phyloP scores from a whole-genome alignment of 2,329 filamentous ascomycete genomes.

The Apiospora rasikravindrae region DNA sequence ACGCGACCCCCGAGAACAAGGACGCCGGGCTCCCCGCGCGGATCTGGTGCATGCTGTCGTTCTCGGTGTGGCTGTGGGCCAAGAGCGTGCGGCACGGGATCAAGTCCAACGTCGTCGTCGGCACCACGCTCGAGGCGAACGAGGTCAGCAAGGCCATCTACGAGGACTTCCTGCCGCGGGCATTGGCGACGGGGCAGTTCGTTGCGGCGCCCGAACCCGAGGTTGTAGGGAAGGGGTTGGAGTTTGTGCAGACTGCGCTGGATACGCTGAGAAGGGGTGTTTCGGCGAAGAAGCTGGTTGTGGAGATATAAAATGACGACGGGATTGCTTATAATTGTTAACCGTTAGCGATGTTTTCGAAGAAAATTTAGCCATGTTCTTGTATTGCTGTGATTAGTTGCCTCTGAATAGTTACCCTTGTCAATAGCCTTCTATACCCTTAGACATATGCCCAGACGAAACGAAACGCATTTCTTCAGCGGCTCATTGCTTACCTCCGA shows the following conservation, averaged over 20 bases:
- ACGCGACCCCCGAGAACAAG: conserved; percentile 18
- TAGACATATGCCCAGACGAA: neutral
- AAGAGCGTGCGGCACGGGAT: conserved; percentile 22
- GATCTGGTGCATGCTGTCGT: neutral
- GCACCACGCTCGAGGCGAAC: conserved; percentile 29
- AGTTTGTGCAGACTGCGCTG: conserved; percentile 24
- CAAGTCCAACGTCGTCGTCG: conserved; percentile 30
- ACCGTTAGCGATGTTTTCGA: neutral
- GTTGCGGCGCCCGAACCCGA: conserved; percentile 33
- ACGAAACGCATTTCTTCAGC: too few species aligned
- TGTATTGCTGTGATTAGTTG: neutral
- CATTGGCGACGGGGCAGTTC: conserved; percentile 33
- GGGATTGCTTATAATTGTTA: neutral
- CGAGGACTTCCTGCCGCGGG: conserved; percentile 33
- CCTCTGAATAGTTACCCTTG: neutral
- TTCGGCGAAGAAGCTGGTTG: conserved; percentile 26
- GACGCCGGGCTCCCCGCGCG: conserved; percentile 30
- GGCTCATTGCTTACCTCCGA: too few species aligned
- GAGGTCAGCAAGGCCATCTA: conserved; percentile 33
- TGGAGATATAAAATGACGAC: neutral
- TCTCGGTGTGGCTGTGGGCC: conserved; percentile 23
- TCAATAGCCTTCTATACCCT: neutral
- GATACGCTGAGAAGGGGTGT: conserved; percentile 22
- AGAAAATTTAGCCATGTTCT: neutral
- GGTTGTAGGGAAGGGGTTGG: conserved; percentile 30